Percentiles rank a stretch among this genome's conserved stretches.
phyloP scores from a whole-genome alignment of 306 rosid genomes.

The Quercus mongolica region DNA sequence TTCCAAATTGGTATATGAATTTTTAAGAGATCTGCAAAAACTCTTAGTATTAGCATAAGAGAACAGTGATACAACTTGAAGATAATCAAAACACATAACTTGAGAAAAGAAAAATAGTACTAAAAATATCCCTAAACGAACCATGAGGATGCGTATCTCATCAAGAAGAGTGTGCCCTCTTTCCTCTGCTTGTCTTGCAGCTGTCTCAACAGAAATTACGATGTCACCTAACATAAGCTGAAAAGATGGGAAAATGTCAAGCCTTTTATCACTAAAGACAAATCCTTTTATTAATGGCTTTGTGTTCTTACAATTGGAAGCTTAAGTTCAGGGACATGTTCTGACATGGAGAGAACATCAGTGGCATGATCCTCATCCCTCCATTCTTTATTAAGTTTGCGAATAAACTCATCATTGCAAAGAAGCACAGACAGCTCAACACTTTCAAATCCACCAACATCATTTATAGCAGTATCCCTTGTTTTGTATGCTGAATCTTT shows the following conservation, averaged over 20 bases:
- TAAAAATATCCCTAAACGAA: constrained; percentile 39
- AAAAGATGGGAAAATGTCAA: constrained; percentile 29
- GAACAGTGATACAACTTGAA: constrained; percentile 2
- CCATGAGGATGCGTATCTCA: constrained; percentile 84
- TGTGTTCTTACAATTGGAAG: constrained; percentile 68
- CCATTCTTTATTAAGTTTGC: constrained; percentile 87
- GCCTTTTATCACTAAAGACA: constrained; percentile 4
- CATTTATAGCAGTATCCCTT: constrained; percentile 59
- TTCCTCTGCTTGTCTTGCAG: constrained; percentile 87
- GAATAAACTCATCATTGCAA: constrained; percentile 73
- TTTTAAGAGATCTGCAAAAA: constrained; percentile 16
- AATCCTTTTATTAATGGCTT: constrained; percentile 9
- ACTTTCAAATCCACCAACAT: constrained; percentile 69
- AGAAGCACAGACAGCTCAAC: constrained; percentile 79
- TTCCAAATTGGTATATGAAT: background rate
- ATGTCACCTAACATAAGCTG: constrained; percentile 94
- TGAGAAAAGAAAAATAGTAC: constrained; percentile 6
- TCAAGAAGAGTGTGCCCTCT: constrained; percentile 85
- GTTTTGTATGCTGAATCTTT: constrained; percentile 59
- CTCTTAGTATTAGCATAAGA: background rate
- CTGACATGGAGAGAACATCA: constrained; percentile 87
- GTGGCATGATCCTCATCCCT: constrained; percentile 85
- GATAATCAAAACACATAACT: background rate
- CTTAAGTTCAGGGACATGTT: constrained; percentile 64
- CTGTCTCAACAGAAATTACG: constrained; percentile 87